Conservation (phyloP, 1,284 basidiomycete species). For the Polyporus tsugae region DNA sequence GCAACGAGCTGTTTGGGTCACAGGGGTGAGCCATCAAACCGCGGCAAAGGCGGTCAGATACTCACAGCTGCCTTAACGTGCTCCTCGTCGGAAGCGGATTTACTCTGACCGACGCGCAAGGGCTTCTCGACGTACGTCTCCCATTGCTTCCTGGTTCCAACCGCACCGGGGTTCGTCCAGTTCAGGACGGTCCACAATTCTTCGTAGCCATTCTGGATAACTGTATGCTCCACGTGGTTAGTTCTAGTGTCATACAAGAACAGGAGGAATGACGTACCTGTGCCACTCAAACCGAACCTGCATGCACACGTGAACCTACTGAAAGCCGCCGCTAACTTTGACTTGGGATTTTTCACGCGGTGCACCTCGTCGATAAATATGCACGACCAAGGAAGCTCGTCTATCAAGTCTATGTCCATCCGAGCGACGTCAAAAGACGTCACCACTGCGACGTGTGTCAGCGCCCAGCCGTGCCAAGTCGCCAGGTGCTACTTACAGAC, state of each 20-base stretch:
- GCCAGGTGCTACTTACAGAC: conserved; percentile 57
- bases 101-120: conserved; percentile 72
- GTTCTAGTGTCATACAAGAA: neutral
- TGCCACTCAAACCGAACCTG: conserved; percentile 83
- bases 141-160: conserved; percentile 78
- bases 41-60: conserved; percentile 13
- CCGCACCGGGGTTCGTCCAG: conserved; percentile 77
- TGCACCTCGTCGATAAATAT: conserved; percentile 88
- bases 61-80: conserved; percentile 63
- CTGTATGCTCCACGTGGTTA: conserved; percentile 55
- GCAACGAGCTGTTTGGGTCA: conserved; percentile 57
- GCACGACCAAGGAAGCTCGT: conserved; percentile 70
- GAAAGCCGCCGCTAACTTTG: conserved; percentile 70
- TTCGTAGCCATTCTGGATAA: conserved; percentile 86
- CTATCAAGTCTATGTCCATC: conserved; percentile 69
- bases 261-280: conserved; percentile 30
- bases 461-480: neutral
- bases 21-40: neutral
- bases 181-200: conserved; percentile 87
- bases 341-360: conserved; percentile 76
- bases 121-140: conserved; percentile 71
- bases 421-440: conserved; percentile 78
- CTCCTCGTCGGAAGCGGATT: conserved; percentile 67
- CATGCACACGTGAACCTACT: conserved; percentile 66
- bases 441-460: conserved; percentile 57